These are phyloP conservation scores for Blastobotrys capitulatus DNA, from an alignment of 1,139 yeast species.

Conservation along the genomic window DNA sequence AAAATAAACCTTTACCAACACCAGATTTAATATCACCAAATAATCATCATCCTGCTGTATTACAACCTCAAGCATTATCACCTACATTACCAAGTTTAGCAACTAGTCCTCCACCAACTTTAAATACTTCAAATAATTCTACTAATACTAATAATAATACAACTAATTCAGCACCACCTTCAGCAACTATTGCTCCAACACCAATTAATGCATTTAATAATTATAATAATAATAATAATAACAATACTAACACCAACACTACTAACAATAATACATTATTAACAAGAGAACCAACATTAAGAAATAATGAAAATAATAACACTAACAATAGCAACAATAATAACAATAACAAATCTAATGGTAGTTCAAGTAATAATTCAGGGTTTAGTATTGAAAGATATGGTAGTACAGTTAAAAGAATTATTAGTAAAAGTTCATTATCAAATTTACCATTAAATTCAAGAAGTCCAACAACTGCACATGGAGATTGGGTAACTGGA, in stretches of 20 bases:
- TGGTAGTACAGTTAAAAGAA: constrained; percentile 4
- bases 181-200: not conserved
- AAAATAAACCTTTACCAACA: constrained; percentile 39
- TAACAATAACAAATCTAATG: too few species aligned
- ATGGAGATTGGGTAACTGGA: constrained; percentile 3
- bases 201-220: not conserved
- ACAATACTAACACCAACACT: not conserved
- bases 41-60: constrained; percentile 8
- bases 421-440: constrained; percentile 9
- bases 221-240: not conserved
- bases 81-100: not conserved
- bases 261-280: not conserved
- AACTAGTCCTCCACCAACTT: not conserved
- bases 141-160: not conserved
- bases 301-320: not conserved
- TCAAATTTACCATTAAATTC: constrained; percentile 1
- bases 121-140: not conserved
- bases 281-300: not conserved
- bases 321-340: not conserved
- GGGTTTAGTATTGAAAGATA: too few species aligned
- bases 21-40: constrained; percentile 29
- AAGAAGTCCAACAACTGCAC: constrained; percentile 5
- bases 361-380: too few species aligned
- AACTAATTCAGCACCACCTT: not conserved
- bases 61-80: constrained; percentile 6